A percentile compares a stretch with the other conserved stretches of the same genome.
Conservation (phyloP, 805 yeast species). For the Nakazawaea ernobii region DNA sequence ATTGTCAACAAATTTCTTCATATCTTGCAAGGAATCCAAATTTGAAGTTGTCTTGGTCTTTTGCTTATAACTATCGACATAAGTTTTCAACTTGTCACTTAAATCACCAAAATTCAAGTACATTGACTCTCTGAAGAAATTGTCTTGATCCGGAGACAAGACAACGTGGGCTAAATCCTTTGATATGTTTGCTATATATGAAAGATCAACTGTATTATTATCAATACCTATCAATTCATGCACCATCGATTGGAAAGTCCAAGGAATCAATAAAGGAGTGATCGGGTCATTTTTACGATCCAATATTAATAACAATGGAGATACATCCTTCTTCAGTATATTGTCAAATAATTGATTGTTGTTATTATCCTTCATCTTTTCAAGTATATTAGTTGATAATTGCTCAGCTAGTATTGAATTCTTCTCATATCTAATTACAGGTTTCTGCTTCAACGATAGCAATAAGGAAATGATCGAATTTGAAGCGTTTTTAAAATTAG, state of each 20-base stretch:
- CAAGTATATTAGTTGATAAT: slow-evolving; percentile 61
- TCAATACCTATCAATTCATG: slow-evolving; percentile 83
- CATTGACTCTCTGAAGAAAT: slow-evolving; percentile 76
- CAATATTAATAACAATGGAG: slow-evolving; percentile 68
- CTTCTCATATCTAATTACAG: slow-evolving; percentile 72
- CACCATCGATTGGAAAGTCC: slow-evolving; percentile 98
- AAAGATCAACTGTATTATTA: slow-evolving; percentile 72
- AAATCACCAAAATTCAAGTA: slow-evolving; percentile 91
- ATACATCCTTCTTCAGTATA: slow-evolving; percentile 53
- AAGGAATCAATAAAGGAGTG: slow-evolving; percentile 87
- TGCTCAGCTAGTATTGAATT: slow-evolving; percentile 60
- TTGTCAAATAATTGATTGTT: slow-evolving; percentile 62
- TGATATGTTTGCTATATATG: slow-evolving; percentile 47
- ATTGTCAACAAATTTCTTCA: slow-evolving; percentile 85
- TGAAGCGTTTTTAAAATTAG: slow-evolving; percentile 34
- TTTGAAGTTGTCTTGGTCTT: slow-evolving; percentile 72
- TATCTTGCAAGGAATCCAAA: slow-evolving; percentile 76
- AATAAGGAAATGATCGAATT: slow-evolving; percentile 49
- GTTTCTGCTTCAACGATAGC: slow-evolving; percentile 70
- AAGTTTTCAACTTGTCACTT: slow-evolving; percentile 79
- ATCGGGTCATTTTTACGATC: slow-evolving; percentile 90
- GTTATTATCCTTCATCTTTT: slow-evolving; percentile 49
- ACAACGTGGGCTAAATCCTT: slow-evolving; percentile 60
- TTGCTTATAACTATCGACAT: slow-evolving; percentile 74
- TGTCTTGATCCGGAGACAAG: slow-evolving; percentile 63